Evolutionary conservation across 371 early-diverging fungal species (phyloP), one percentile per base, ranked within the genome.

Genomic region (Mortierella polycephala): DNA sequence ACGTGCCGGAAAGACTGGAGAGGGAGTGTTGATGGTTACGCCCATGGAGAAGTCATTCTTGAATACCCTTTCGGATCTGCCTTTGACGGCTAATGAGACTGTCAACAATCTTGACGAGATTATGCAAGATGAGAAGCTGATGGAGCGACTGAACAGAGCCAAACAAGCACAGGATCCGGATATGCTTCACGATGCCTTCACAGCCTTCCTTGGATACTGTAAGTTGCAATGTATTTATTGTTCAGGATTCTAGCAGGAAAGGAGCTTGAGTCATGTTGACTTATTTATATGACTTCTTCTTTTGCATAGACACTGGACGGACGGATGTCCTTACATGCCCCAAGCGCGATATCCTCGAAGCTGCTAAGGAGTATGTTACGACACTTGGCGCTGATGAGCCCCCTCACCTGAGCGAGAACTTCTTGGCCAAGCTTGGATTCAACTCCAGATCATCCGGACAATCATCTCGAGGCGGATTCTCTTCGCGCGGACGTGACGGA

Each of bases 1-100:
- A 62, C 96, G 99, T 67, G 98, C 98, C n/a, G 98, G 96, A 61
- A 90, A 89, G 71, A 85, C 90, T 30, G 99, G 99, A 60, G 90
- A 93, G 67, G 96, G 96, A 21, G 76, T 97, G 30, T 83, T 96
- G 23, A 64, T 99, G 60, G 82, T 99, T 42, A 89, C 94, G 50
- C 93, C 94, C 11, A 89, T 93, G 64, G 99, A 99, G 75, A 81
- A 89, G 64, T 54, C 69, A 1, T 96, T 96, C 81, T 76, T 95
- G 68, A 71, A 82, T 9, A 57, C 63, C 49, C 83, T 89, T 82
- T 60, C 88, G 20, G 90, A 89, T 8, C 67, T 91, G 18, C 79
- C 84, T 37, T 70, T 85, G 57, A 75, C 63, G 37, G 57, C 64
- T 37, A 71, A 87, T 52, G 80, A 85, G 50, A 81, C 85, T 4